phyloP scores from a whole-genome alignment of 306 rosid genomes.

The Quercus bicolor region DNA sequence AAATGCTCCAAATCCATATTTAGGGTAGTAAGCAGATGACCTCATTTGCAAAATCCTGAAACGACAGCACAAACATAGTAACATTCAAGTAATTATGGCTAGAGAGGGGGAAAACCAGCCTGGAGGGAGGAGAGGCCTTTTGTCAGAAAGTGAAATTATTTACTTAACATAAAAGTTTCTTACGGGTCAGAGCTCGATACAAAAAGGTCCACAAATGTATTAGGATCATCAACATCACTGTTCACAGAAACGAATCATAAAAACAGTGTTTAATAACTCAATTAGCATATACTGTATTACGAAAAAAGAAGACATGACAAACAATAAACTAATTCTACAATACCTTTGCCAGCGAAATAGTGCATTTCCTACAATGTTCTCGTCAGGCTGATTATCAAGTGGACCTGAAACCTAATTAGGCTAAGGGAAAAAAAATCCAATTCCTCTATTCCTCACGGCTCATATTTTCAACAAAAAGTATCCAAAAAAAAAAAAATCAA shows the following conservation, averaged over 20 bases:
- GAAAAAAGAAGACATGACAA: slow-evolving; percentile 2
- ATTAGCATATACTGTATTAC: neutral
- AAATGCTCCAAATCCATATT: slow-evolving; percentile 86
- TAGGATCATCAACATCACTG: slow-evolving; percentile 88
- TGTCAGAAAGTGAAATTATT: slow-evolving; percentile 1
- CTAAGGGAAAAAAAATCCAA: slow-evolving; percentile 27
- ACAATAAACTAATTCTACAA: slow-evolving; percentile 1
- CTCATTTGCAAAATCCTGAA: slow-evolving; percentile 82
- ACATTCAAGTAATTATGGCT: neutral
- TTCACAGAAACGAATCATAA: slow-evolving; percentile 5
- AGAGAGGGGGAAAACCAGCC: slow-evolving; percentile 13
- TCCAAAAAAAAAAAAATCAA: neutral
- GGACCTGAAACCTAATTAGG: slow-evolving; percentile 82
- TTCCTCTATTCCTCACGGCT: neutral
- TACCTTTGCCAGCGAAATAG: slow-evolving; percentile 97
- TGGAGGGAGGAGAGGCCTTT: neutral
- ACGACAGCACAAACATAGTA: slow-evolving; percentile 9
- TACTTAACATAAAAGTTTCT: slow-evolving; percentile 35
- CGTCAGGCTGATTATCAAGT: slow-evolving; percentile 63
- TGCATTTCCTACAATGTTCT: slow-evolving; percentile 64
- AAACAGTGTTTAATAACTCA: neutral
- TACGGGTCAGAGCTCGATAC: slow-evolving; percentile 81
- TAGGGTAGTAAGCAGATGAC: slow-evolving; percentile 69
- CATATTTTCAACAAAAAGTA: neutral
- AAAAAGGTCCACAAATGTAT: slow-evolving; percentile 80